phyloP scores from a whole-genome alignment of 371 early-diverging fungal genomes.

The Parasitella parasitica region DNA sequence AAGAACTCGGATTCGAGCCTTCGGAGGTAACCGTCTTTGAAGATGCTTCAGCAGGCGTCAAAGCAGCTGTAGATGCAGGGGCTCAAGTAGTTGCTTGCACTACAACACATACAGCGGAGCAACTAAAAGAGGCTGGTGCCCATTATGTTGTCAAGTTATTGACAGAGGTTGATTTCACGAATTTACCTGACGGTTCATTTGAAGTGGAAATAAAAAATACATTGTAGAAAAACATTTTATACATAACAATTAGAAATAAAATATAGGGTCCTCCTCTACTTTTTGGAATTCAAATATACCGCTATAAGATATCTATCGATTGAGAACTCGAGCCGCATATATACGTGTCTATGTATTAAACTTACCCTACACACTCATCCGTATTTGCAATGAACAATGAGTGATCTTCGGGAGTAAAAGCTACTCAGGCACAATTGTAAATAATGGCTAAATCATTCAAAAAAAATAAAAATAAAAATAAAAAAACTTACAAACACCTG shows the following conservation, averaged over 20 bases:
- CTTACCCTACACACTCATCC: constrained; percentile 33
- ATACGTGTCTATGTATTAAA: neutral
- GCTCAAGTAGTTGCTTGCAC: constrained; percentile 58
- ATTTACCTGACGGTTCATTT: constrained; percentile 19
- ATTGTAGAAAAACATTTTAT: neutral
- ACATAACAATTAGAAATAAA: constrained; percentile 9
- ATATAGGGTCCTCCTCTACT: constrained; percentile 10
- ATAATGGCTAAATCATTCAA: too few species aligned
- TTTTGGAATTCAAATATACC: constrained; percentile 34
- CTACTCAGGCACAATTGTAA: neutral
- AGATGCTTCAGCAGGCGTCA: constrained; percentile 65
- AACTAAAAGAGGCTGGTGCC: constrained; percentile 60
- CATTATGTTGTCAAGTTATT: constrained; percentile 46
- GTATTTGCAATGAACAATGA: constrained; percentile 61
- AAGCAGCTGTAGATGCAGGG: constrained; percentile 53
- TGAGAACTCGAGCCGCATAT: neutral
- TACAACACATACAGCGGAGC: constrained; percentile 52
- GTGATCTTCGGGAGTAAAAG: constrained; percentile 57
- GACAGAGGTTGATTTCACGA: constrained; percentile 47
- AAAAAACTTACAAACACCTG: constrained; percentile 56
- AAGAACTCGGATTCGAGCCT: constrained; percentile 41
- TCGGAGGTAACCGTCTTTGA: constrained; percentile 67
- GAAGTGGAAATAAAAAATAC: constrained; percentile 10
- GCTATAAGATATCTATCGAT: neutral
- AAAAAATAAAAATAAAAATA: neutral